Evolutionary conservation across 176 grass and related monocot genomes (phyloP), one percentile per base, ranked within the genome.

Genomic region (Ananas comosus): DNA sequence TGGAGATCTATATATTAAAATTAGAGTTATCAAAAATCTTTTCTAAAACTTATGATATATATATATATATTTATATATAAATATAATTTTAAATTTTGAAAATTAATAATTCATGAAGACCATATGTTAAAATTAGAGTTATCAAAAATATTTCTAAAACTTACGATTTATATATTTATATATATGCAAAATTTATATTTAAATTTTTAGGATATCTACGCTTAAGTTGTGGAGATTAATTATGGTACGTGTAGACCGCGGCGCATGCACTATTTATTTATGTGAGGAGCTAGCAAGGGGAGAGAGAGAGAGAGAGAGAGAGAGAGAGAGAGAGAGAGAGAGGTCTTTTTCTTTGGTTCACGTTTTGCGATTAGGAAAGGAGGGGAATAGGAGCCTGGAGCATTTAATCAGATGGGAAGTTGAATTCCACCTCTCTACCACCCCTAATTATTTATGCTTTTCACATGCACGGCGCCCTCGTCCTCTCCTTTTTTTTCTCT

Each of bases 361-460:
- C 56, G 56, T 42, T 61, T 18, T 16, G 21, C 21, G 17, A 61
- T 61, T 61, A 18, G 56, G 56, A 61, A 42, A 42, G 33, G 5
- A 42, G 33, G 4, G 4, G 33, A 42, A 4, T 7, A 22, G 56
- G 56, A 61, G 56, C 56, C 56, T 61, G 8, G 56, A 18, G 56
- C 56, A 61, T 42, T 61, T 61, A 61, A 61, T 61, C 21, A 10
- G 56, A 61, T 61, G 33, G 16, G 56, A 61, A 19, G 16, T 61
- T 61, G 56, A 61, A 18, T 61, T 61, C 56, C 56, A 18, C 56
- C 56, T 61, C 56, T 61, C 56, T 61, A 18, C 56, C 17, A 61
- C 56, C 56, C 13, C 56, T n/a, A 9, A 61, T 18, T 61, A 61
- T 18, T 61, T 61, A 61, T 9, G 56, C 21, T 61, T 61, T 61